Percentiles rank a stretch among this genome's conserved stretches.
Conservation (phyloP, 495 filamentous ascomycete species). For the Penicillium maclennaniae region DNA sequence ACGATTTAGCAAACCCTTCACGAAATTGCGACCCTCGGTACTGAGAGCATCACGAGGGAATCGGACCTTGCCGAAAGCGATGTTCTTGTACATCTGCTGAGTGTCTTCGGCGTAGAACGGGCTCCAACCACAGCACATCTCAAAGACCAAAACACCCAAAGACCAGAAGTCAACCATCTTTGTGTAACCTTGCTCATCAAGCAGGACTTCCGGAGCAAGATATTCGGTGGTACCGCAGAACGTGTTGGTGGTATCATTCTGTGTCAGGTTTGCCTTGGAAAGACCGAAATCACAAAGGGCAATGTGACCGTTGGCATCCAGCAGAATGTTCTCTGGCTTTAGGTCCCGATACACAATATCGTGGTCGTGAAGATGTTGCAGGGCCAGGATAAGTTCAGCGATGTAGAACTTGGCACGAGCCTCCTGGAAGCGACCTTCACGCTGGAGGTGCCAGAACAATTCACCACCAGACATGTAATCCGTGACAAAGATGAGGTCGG, state of each 20-base stretch:
- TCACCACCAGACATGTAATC: slow-evolving; percentile 99
- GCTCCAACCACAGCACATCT: slow-evolving; percentile 99
- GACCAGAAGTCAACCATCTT: slow-evolving; percentile 99
- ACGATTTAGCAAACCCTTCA: slow-evolving; percentile 93
- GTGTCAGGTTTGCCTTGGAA: slow-evolving; percentile 93
- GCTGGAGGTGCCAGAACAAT: slow-evolving; percentile 97
- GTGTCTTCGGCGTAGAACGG: slow-evolving; percentile 99
- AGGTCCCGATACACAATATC: slow-evolving; percentile 96
- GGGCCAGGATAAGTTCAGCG: slow-evolving; percentile 90
- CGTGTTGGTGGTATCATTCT: slow-evolving; percentile 96
- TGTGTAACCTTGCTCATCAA: slow-evolving; percentile 97
- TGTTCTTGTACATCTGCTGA: slow-evolving; percentile 99
- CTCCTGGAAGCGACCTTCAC: slow-evolving; percentile 94
- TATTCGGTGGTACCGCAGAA: slow-evolving; percentile 99
- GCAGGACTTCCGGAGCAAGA: slow-evolving; percentile 87
- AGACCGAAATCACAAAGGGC: slow-evolving; percentile 86
- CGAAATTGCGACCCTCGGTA: slow-evolving; percentile 92
- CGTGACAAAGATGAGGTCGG: slow-evolving; percentile 96
- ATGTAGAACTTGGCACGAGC: slow-evolving; percentile 98
- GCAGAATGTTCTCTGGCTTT: slow-evolving; percentile 80
- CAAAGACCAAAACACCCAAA: slow-evolving; percentile 92
- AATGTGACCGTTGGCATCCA: slow-evolving; percentile 83
- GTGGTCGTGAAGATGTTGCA: slow-evolving; percentile 92
- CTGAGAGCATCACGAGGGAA: slow-evolving; percentile 94
- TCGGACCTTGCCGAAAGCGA: slow-evolving; percentile 95